Evolutionary conservation across 306 rosid species (phyloP).

Genomic region (Begonia fuchsioides): DNA sequence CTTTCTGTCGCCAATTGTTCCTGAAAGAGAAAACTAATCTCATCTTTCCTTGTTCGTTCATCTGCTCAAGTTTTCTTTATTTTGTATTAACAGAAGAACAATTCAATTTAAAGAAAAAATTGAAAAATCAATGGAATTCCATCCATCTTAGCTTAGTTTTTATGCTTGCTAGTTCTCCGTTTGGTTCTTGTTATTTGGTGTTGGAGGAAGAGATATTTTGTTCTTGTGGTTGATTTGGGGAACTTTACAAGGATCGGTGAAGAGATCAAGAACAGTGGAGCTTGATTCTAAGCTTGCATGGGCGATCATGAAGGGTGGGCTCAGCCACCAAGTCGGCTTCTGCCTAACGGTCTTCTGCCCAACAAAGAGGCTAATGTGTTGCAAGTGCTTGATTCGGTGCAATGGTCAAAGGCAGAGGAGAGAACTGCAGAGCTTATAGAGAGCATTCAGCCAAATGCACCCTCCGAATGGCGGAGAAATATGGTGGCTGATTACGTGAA

Average conservation of each 20-base stretch:
- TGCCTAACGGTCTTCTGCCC: constrained; percentile 85
- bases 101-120: too few relatives aligned
- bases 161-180: neutral
- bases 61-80: constrained; percentile 10
- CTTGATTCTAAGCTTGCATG: constrained; percentile 58
- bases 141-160: neutral
- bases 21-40: constrained; percentile 5
- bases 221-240: constrained; percentile 14
- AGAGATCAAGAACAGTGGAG: constrained; percentile 9
- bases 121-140: too few relatives aligned
- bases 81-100: neutral
- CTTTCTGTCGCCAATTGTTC: neutral
- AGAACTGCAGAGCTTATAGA: constrained; percentile 78
- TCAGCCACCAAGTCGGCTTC: constrained; percentile 72
- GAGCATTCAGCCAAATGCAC: constrained; percentile 86
- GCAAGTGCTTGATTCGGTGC: constrained; percentile 53
- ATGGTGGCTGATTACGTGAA: constrained; percentile 80
- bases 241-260: constrained; percentile 2
- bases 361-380: constrained; percentile 73
- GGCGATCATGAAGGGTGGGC: constrained; percentile 89
- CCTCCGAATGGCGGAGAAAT: constrained; percentile 71
- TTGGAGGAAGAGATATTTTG: constrained; percentile 8
- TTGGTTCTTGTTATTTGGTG: constrained; percentile 5
- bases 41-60: constrained; percentile 13
- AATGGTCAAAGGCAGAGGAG: constrained; percentile 85